Evolutionary conservation across 2,329 filamentous ascomycete genomes (phyloP).

Genomic region (Paramyrothecium roridum): DNA sequence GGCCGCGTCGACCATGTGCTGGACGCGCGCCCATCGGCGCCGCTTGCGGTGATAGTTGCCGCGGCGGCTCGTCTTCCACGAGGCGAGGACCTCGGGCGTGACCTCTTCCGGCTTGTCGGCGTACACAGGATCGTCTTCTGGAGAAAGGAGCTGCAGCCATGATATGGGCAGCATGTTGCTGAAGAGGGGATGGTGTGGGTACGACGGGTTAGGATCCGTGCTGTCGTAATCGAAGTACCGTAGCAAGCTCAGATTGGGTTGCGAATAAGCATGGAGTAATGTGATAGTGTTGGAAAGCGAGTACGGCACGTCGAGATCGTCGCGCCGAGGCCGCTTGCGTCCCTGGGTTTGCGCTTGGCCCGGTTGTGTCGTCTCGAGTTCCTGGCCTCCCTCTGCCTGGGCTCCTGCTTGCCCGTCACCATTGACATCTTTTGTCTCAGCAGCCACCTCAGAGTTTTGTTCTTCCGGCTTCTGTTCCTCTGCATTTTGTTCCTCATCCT

Average conservation of each 20-base stretch:
- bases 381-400: slow-evolving; percentile 6
- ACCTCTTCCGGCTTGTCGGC: slow-evolving; percentile 58
- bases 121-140: slow-evolving; percentile 72
- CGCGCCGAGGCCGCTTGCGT: slow-evolving; percentile 25
- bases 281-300: slow-evolving; percentile 74
- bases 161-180: slow-evolving; percentile 79
- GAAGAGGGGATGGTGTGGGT: slow-evolving; percentile 72
- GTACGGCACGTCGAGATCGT: slow-evolving; percentile 62
- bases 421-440: slow-evolving; percentile 5
- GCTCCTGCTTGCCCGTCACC: neutral
- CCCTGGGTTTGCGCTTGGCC: slow-evolving; percentile 17
- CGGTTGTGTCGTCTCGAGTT: slow-evolving; percentile 4
- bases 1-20: slow-evolving; percentile 70
- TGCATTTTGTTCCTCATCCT: neutral
- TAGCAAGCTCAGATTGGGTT: slow-evolving; percentile 83
- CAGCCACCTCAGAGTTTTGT: neutral
- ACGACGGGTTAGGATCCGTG: slow-evolving; percentile 54
- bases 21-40: slow-evolving; percentile 72
- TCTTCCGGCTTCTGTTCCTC: slow-evolving; percentile 5
- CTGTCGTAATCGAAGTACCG: slow-evolving; percentile 87
- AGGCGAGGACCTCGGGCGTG: slow-evolving; percentile 57
- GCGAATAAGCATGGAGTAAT: slow-evolving; percentile 74
- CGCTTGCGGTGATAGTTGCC: slow-evolving; percentile 88
- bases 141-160: slow-evolving; percentile 87
- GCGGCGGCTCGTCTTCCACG: slow-evolving; percentile 78